These are phyloP conservation scores for Aaosphaeria pasadenensis DNA, from an alignment of 2,329 filamentous ascomycete species.

Conservation along the genomic window DNA sequence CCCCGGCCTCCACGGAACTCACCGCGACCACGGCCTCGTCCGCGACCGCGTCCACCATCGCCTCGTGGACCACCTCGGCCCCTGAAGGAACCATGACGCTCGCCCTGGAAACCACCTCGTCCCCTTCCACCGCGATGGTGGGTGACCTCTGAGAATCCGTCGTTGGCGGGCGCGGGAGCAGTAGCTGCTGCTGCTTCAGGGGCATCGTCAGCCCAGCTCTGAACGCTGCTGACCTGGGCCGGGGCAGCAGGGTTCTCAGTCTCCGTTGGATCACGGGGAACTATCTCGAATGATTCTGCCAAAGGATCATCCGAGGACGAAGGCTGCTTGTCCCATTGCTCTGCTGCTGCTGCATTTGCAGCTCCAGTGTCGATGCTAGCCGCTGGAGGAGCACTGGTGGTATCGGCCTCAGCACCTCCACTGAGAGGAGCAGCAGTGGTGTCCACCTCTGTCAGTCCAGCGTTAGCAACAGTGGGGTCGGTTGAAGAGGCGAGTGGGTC, in stretches of 20 bases:
- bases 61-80: conserved; percentile 43
- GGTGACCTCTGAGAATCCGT: conserved; percentile 71
- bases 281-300: conserved; percentile 71
- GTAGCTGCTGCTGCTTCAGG: conserved; percentile 25
- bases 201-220: conserved; percentile 82
- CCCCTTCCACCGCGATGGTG: conserved; percentile 46
- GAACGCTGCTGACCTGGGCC: conserved; percentile 58
- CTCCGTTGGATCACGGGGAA: conserved; percentile 70
- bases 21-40: conserved; percentile 43
- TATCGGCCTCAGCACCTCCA: conserved; percentile 22
- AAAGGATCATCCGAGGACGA: conserved; percentile 48
- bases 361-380: conserved; percentile 39
- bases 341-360: conserved; percentile 57
- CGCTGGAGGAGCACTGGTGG: conserved; percentile 33
- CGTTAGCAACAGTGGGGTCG: conserved; percentile 67
- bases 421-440: conserved; percentile 26
- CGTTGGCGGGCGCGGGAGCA: conserved; percentile 38
- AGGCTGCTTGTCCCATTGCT: conserved; percentile 62
- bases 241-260: conserved; percentile 62
- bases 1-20: conserved; percentile 34
- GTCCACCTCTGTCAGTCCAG: conserved; percentile 66
- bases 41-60: conserved; percentile 32
- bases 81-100: conserved; percentile 53
- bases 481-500: conserved; percentile 42
- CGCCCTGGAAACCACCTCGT: conserved; percentile 41